These are phyloP conservation scores for Paralagenidium karlingii DNA, from an alignment of 352 stramenopile species.

Conservation along the genomic window DNA sequence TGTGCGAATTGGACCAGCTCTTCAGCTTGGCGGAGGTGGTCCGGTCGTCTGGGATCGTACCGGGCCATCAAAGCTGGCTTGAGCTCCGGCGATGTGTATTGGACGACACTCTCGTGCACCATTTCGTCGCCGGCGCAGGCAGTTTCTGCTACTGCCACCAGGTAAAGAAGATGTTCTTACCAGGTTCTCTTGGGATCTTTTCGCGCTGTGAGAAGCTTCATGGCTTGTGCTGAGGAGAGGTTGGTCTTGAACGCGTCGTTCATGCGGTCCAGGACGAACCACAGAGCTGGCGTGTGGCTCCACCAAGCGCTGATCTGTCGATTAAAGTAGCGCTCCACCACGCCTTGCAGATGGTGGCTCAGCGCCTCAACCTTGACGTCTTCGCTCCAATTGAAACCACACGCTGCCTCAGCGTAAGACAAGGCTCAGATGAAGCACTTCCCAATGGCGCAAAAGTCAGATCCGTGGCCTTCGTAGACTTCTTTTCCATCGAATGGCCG, in stretches of 20 bases:
- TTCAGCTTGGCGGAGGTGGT: conserved; percentile 3
- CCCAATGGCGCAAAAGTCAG: no score
- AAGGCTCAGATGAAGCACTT: no score
- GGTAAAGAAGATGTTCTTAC: background rate
- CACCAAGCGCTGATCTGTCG: background rate
- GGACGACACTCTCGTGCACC: conserved; percentile 4
- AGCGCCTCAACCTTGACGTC: background rate
- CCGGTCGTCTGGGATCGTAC: background rate
- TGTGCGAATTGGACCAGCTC: conserved; percentile 3
- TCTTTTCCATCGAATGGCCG: no score
- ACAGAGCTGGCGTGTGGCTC: background rate
- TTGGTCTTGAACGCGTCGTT: background rate
- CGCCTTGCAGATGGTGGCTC: background rate
- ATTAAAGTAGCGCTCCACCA: background rate
- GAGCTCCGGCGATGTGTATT: conserved; percentile 2
- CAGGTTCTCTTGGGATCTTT: background rate
- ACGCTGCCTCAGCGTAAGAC: background rate
- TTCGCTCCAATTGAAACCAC: background rate
- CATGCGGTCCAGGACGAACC: background rate
- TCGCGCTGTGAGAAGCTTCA: background rate
- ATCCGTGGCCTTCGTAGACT: no score
- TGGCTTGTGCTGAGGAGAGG: background rate
- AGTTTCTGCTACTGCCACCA: background rate
- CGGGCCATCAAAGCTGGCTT: background rate
- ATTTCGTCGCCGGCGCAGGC: background rate